Evolutionary conservation across 768 basidiomycete species (phyloP).

Genomic region (Sarcodon sp.): DNA sequence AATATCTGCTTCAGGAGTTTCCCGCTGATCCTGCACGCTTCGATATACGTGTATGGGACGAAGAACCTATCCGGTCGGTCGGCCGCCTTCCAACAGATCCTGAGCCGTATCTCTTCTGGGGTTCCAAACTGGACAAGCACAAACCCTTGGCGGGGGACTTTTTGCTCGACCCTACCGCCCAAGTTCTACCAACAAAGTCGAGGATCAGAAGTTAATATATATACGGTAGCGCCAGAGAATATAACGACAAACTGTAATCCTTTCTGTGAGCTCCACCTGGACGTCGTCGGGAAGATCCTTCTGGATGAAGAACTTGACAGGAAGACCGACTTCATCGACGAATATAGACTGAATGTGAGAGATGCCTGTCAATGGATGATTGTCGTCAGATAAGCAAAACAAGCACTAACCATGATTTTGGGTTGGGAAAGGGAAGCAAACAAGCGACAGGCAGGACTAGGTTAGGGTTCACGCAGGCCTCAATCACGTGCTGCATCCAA

Average conservation of each 20-base stretch:
- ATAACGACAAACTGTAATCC: conserved; percentile 40
- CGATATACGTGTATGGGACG: conserved; percentile 72
- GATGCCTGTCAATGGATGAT: background rate
- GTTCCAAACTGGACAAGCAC: conserved; percentile 59
- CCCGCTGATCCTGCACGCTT: conserved; percentile 73
- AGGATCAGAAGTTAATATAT: background rate
- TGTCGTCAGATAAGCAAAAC: background rate
- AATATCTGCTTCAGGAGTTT: conserved; percentile 70
- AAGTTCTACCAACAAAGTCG: conserved; percentile 32
- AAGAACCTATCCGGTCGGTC: conserved; percentile 69
- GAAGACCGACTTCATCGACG: conserved; percentile 50
- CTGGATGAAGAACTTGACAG: conserved; percentile 78
- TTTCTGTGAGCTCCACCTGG: conserved; percentile 63
- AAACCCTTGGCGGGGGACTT: conserved; percentile 69
- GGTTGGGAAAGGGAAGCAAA: background rate
- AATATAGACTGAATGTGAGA: conserved; percentile 44
- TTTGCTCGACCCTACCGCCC: conserved; percentile 66
- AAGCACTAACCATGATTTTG: background rate
- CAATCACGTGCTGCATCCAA: too few species aligned
- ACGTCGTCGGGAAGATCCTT: conserved; percentile 60
- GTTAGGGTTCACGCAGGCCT: background rate
- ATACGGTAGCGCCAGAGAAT: background rate
- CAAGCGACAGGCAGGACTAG: background rate
- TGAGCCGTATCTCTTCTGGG: conserved; percentile 61
- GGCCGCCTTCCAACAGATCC: conserved; percentile 53